phyloP scores from a whole-genome alignment of 1,284 basidiomycete species.

The Phenoliferia sp. region DNA sequence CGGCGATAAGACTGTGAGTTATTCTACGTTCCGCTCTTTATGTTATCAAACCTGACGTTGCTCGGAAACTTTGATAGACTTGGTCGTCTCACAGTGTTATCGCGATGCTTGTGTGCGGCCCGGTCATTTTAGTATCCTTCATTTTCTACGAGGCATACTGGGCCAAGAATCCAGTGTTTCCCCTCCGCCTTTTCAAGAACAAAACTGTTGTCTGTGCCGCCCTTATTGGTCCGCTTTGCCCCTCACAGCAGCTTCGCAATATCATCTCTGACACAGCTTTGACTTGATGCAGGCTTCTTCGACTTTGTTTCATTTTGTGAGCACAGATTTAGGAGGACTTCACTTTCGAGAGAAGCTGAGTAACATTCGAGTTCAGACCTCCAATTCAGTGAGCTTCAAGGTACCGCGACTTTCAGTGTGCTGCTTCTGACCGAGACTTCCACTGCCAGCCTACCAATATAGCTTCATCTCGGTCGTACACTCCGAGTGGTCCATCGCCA shows the following conservation, averaged over 20 bases:
- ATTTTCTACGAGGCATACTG: slow-evolving; percentile 46
- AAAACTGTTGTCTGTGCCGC: slow-evolving; percentile 40
- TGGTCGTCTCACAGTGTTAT: slow-evolving; percentile 32
- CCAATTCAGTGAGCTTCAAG: slow-evolving; percentile 13
- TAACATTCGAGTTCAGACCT: slow-evolving; percentile 28
- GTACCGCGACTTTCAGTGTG: neutral
- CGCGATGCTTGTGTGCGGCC: slow-evolving; percentile 45
- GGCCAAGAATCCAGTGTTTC: slow-evolving; percentile 47
- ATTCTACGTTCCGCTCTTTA: neutral
- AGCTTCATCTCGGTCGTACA: slow-evolving; percentile 17
- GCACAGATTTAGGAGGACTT: neutral
- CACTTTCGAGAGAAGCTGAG: neutral
- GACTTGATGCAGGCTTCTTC: slow-evolving; percentile 18
- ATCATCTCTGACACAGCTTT: neutral
- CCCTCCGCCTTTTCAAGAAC: slow-evolving; percentile 41
- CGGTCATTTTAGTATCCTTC: slow-evolving; percentile 44
- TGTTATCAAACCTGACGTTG: neutral
- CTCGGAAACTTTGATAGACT: neutral
- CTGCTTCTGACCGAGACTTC: neutral
- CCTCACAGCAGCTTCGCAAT: neutral
- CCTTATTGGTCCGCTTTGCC: slow-evolving; percentile 36
- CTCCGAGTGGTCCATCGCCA: slow-evolving; percentile 26
- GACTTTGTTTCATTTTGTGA: slow-evolving; percentile 44
- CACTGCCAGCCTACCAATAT: neutral
- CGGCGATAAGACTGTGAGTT: slow-evolving; percentile 36